A percentile compares a stretch with the other conserved stretches of the same genome.
Conservation (phyloP, 352 stramenopile species). For the Phytopythium vexans region DNA sequence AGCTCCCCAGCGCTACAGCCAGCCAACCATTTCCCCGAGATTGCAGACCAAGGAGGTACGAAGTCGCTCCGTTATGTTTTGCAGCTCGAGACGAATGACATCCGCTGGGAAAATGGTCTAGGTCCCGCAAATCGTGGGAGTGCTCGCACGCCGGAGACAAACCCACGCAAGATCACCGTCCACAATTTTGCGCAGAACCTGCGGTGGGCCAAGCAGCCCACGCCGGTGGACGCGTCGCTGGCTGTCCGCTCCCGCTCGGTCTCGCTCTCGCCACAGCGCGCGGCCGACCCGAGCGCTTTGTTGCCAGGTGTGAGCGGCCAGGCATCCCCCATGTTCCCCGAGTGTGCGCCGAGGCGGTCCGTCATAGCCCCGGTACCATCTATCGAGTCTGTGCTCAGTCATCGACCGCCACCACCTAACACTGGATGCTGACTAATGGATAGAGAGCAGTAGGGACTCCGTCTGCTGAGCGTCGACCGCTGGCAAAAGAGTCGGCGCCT, state of each 20-base stretch:
- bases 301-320: not conserved
- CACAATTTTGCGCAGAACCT: constrained; percentile 41
- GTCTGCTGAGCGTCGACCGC: constrained; percentile 3
- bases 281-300: not conserved
- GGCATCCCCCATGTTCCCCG: not conserved
- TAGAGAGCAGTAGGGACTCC: not conserved
- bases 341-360: not conserved
- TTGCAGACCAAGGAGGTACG: constrained; percentile 32
- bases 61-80: not conserved
- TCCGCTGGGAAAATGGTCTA: too few relatives aligned
- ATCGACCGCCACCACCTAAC: not conserved
- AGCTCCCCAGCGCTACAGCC: not conserved
- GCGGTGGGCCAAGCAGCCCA: constrained; percentile 40
- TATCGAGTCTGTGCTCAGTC: too few relatives aligned
- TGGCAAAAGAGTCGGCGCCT: constrained; percentile 11
- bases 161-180: constrained; percentile 32
- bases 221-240: constrained; percentile 3
- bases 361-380: not conserved
- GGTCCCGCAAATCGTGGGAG: too few relatives aligned
- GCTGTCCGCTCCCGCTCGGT: constrained; percentile 4
- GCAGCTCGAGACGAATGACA: not conserved
- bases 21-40: constrained; percentile 48
- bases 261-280: not conserved
- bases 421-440: not conserved
- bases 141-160: constrained; percentile 10